A percentile compares a stretch with the other conserved stretches of the same genome.
Conservation (phyloP, 345 rosid genomes). For the Luvunga scandens region DNA sequence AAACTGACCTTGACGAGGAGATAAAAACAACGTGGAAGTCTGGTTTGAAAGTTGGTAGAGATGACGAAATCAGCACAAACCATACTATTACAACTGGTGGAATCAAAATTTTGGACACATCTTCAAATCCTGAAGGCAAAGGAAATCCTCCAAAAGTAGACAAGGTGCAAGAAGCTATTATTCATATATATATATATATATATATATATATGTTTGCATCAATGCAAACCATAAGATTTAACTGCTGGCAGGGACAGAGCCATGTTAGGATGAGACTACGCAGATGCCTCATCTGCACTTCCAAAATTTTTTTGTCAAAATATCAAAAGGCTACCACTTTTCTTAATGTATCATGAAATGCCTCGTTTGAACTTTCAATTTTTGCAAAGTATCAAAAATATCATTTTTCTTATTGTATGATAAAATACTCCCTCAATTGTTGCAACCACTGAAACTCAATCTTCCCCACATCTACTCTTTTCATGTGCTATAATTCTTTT, state of each 20-base stretch:
- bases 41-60: slow-evolving; percentile 6
- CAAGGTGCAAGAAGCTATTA: slow-evolving; percentile 23
- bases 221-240: not conserved
- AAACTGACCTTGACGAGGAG: slow-evolving; percentile 6
- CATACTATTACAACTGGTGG: slow-evolving; percentile 8
- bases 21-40: slow-evolving; percentile 4
- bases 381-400: too few relatives aligned
- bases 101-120: slow-evolving; percentile 21
- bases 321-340: too few relatives aligned
- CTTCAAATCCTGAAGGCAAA: slow-evolving; percentile 16
- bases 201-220: not conserved
- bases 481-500: not conserved
- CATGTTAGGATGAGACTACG: not conserved
- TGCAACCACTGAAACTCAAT: not conserved
- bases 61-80: slow-evolving; percentile 7
- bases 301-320: not conserved
- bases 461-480: not conserved
- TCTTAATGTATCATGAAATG: too few relatives aligned
- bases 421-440: not conserved
- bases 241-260: not conserved
- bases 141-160: slow-evolving; percentile 13
- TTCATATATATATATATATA: not conserved
- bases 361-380: too few relatives aligned
- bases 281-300: not conserved
- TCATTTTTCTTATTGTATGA: too few relatives aligned